These are phyloP conservation scores for Emmonsiellopsis sp. DNA, from an alignment of 2,329 filamentous ascomycete species.

Conservation along the genomic window DNA sequence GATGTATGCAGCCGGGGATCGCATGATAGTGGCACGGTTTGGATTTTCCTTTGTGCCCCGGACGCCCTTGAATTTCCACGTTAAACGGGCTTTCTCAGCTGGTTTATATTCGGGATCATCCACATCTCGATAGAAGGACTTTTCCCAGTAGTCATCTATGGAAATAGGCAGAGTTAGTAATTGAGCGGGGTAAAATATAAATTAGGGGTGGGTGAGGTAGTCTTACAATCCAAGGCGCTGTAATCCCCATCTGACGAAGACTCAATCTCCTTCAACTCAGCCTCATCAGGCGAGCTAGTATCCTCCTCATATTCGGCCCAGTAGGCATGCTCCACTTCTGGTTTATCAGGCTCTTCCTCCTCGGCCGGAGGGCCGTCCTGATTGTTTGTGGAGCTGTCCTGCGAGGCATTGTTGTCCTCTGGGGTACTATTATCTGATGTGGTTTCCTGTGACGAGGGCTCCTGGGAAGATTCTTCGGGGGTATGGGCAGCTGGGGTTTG, in stretches of 20 bases:
- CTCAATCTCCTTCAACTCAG: conserved; percentile 50
- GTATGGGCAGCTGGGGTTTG: not conserved
- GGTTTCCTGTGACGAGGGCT: not conserved
- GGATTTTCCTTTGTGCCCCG: conserved; percentile 53
- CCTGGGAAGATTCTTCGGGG: not conserved
- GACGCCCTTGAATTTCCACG: conserved; percentile 50
- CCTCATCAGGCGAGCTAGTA: conserved; percentile 44
- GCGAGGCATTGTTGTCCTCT: not conserved
- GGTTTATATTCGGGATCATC: conserved; percentile 50
- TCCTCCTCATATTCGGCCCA: conserved; percentile 51
- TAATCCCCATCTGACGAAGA: conserved; percentile 33
- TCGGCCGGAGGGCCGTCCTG: not conserved
- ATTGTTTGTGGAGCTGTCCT: not conserved
- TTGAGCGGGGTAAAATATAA: not conserved
- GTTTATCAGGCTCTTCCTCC: conserved; percentile 5
- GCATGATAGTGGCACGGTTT: conserved; percentile 50
- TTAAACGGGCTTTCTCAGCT: conserved; percentile 45
- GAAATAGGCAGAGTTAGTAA: not conserved
- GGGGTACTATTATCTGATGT: not conserved
- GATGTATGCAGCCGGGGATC: conserved; percentile 45
- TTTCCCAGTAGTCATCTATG: conserved; percentile 48
- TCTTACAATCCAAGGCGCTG: conserved; percentile 46
- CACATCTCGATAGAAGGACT: conserved; percentile 44
- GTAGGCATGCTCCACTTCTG: conserved; percentile 28
- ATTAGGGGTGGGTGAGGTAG: not conserved